Evolutionary conservation across 257 asterid species (phyloP).

Genomic region (Solanum pennellii): DNA sequence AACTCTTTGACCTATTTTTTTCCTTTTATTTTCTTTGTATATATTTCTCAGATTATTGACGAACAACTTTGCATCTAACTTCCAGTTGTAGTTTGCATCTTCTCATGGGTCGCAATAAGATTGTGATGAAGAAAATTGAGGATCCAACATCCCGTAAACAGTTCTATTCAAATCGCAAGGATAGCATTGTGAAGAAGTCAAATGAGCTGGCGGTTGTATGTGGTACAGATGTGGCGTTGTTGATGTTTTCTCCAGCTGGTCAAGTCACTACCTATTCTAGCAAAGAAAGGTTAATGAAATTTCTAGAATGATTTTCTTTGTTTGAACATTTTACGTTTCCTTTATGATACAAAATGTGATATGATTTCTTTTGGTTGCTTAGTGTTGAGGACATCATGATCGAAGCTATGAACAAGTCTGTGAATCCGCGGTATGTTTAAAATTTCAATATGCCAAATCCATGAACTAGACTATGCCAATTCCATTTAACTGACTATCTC

Average conservation of each 20-base stretch:
- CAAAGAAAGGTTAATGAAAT: slow-evolving; percentile 35
- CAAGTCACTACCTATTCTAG: slow-evolving; percentile 44
- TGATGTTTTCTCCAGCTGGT: slow-evolving; percentile 62
- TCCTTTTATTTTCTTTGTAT: not conserved
- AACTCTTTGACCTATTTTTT: not conserved
- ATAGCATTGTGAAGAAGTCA: slow-evolving; percentile 56
- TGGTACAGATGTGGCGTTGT: slow-evolving; percentile 54
- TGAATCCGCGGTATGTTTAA: slow-evolving; percentile 38
- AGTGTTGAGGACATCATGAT: slow-evolving; percentile 63
- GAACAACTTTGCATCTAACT: not conserved
- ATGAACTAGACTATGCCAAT: not conserved
- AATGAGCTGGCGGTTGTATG: slow-evolving; percentile 55
- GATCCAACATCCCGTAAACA: slow-evolving; percentile 39
- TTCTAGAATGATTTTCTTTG: not conserved
- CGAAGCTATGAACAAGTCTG: slow-evolving; percentile 29
- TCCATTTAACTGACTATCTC: not conserved
- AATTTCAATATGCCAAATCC: not conserved
- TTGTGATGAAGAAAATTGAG: slow-evolving; percentile 32
- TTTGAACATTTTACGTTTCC: not conserved
- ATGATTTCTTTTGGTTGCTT: not conserved
- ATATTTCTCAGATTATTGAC: not conserved
- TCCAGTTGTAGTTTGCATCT: not conserved
- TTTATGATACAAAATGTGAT: not conserved
- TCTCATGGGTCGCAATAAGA: slow-evolving; percentile 50
- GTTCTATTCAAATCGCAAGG: slow-evolving; percentile 47